Percentiles rank a stretch among this genome's conserved stretches.
Evolutionary conservation across 2,329 filamentous ascomycete genomes (phyloP).

Genomic region (Penicillium sp.): DNA sequence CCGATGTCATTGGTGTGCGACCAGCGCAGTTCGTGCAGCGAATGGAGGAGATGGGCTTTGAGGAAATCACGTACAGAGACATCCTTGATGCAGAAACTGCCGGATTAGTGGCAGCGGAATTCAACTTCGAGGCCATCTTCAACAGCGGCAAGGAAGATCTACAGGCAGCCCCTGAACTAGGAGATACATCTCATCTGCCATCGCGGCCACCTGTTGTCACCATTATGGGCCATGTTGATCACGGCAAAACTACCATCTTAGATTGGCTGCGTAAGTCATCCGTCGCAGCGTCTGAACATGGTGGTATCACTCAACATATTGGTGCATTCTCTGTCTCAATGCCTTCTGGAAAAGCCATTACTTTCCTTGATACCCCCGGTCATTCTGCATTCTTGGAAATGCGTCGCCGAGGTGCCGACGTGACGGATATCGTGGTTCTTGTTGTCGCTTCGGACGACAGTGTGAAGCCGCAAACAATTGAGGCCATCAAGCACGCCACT

Average conservation of each 20-base stretch:
- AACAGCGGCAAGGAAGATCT: slow-evolving; percentile 69
- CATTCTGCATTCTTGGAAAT: slow-evolving; percentile 95
- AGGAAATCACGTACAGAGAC: slow-evolving; percentile 76
- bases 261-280: slow-evolving; percentile 93
- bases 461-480: slow-evolving; percentile 94
- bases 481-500: slow-evolving; percentile 91
- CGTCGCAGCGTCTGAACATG: slow-evolving; percentile 85
- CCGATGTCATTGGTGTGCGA: slow-evolving; percentile 69
- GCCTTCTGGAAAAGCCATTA: slow-evolving; percentile 83
- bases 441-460: slow-evolving; percentile 97
- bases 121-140: slow-evolving; percentile 82
- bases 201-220: slow-evolving; percentile 87
- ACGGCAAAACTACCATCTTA: slow-evolving; percentile 94
- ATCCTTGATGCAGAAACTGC: slow-evolving; percentile 89
- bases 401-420: slow-evolving; percentile 90
- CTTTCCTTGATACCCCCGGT: slow-evolving; percentile 94
- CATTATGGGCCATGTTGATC: slow-evolving; percentile 99
- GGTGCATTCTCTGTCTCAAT: slow-evolving; percentile 92
- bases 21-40: slow-evolving; percentile 70
- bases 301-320: slow-evolving; percentile 97
- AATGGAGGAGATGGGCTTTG: slow-evolving; percentile 83
- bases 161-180: slow-evolving; percentile 64
- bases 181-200: slow-evolving; percentile 68
- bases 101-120: slow-evolving; percentile 85
- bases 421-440: slow-evolving; percentile 94